Base-by-base conservation (phyloP, 306 rosid species). In the Trifolium repens region DNA sequence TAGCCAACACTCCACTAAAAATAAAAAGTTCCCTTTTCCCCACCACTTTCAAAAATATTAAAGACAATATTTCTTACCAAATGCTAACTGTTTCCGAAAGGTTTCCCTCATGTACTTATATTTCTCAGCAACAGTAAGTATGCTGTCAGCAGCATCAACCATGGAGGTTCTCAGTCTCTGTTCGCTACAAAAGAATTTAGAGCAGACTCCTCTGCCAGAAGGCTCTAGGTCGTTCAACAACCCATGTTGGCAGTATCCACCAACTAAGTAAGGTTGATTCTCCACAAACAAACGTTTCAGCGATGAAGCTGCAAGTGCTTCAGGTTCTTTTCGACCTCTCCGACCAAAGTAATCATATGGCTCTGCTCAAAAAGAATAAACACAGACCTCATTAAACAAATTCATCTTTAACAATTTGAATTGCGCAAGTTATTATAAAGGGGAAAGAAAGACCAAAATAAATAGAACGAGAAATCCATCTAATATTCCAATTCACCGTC, bases 291-390 rank as follows among this genome's bases (percentile, higher is more conserved):
- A 85, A 24, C 99, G 97, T 83, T 94, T 94, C 63, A 79, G 79
- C 34, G 99, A 90, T 61, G 99, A 96, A 74, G 99, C 99, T 71
- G 99, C 93, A 77, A 94, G 90, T 55, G 91, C 99, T 84, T 94
- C 97, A 59, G 99, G 99, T 82, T 89, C 99, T 79, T 94, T 94
- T 43, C 97, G 86, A 43, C 99, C 99, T 78, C 99, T 87, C 89
- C 99, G 74, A 77, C 97, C 94, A 73, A 89, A 85, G 85, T 86
- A 88, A 84, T 90, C 88, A 80, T 94, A 94, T 58, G 99, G 97
- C 50, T 94, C 99, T 94, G 93, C 80, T 73, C 61, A 83, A 57
- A 66, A 54, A 54, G 66, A 73, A 72, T 9, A 72, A 81, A 64
- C 44, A 76, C 30, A 77, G 46, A 34, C 81, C 7, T 57, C 69